Evolutionary conservation across 176 grass and related monocot species (phyloP), one percentile per base, ranked within the genome.

Genomic region (Zizania latifolia): DNA sequence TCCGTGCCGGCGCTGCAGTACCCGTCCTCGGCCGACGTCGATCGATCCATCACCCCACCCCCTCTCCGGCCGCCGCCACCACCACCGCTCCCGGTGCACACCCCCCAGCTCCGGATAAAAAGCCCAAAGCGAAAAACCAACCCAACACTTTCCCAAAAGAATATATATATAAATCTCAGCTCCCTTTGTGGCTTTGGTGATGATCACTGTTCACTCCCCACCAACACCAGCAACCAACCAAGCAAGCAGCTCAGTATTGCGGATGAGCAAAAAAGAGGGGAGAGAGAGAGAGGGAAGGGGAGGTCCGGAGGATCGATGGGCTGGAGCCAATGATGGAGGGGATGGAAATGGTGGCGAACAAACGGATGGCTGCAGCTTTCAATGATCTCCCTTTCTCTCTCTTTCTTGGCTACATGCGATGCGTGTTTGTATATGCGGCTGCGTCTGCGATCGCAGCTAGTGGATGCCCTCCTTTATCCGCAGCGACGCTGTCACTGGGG

Each of bases 321-420:
- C 19, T 37, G 76, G 48, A 38, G 32, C 23, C 71, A 67, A 74
- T 83, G 61, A 84, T 68, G 51, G 72, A 39, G 35, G 10, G 30
- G 65, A 53, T 31, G 65, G 80, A 79, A 61, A 86, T 84, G 85
- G 76, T 75, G 79, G 78, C 58, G 62, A 75, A 36, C 75, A 70
- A 79, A 90, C 72, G 79, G 76, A 89, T 85, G 85, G 85, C 22
- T 67, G 90, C 84, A 79, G 80, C 85, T 93, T 81, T 87, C 86
- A 90, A 78, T 69, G 71, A 86, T 68, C 78, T 36, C 33, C 16
- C 80, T 12, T 2, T 41, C 32, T 27, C 14, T 32, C 13, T 9
- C n/a, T 27, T 50, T 46, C 36, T 29, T 62, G 5, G 45, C 32
- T 14, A 8, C 62, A 65, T 57, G 83, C 76, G 79, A 65, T 57